Conservation (phyloP, 306 rosid genomes). For the Rubus parviflorus region DNA sequence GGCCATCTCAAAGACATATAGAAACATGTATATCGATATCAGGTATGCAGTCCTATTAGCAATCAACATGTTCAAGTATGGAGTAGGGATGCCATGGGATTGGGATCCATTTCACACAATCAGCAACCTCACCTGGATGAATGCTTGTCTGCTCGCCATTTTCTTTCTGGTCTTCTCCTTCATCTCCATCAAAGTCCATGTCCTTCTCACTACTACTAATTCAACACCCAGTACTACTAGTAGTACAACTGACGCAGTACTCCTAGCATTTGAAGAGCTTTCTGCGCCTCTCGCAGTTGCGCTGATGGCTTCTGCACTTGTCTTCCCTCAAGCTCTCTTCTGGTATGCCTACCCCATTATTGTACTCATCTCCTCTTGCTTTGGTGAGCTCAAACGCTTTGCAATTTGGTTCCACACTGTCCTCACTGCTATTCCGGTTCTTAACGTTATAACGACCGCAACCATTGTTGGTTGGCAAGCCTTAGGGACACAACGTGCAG, state of each 20-base stretch:
- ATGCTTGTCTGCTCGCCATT: neutral
- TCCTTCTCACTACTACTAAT: neutral
- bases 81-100: neutral
- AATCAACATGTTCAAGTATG: neutral
- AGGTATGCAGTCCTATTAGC: neutral
- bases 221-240: neutral
- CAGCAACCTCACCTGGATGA: neutral
- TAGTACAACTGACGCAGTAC: neutral
- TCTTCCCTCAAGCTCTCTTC: constrained; percentile 1
- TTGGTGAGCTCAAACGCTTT: neutral
- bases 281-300: neutral
- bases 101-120: neutral
- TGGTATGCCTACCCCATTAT: neutral
- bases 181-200: neutral
- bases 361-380: neutral
- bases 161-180: neutral
- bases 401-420: neutral
- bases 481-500: neutral
- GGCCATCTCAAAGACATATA: too few species aligned
- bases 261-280: neutral
- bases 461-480: neutral
- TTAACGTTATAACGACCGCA: neutral
- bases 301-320: neutral
- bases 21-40: neutral
- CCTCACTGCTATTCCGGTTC: neutral